Percentiles rank a stretch among this genome's conserved stretches.
Conservation (phyloP, 768 basidiomycete species). For the Holtermanniella nyarrowii region DNA sequence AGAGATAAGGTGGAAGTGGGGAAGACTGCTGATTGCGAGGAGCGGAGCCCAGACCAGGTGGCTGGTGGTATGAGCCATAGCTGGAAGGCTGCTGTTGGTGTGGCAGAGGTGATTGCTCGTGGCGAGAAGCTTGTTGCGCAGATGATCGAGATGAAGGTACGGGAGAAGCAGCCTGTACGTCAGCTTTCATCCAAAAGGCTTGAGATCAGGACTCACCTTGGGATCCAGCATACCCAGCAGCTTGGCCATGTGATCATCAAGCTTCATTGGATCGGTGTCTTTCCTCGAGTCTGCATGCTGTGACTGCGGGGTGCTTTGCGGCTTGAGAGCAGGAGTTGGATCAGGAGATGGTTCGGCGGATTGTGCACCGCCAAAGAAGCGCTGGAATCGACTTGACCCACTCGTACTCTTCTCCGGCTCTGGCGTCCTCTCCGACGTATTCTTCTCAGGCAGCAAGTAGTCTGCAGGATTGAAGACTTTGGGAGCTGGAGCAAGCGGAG, state of each 20-base stretch:
- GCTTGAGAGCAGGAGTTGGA: neutral
- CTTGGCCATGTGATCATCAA: slow-evolving; percentile 18
- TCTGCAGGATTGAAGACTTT: slow-evolving; percentile 28
- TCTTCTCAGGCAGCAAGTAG: slow-evolving; percentile 20
- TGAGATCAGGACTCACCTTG: slow-evolving; percentile 7
- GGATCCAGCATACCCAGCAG: slow-evolving; percentile 18
- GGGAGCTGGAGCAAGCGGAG: slow-evolving; percentile 7
- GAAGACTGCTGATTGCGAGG: neutral
- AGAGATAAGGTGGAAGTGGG: neutral
- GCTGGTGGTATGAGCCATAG: neutral
- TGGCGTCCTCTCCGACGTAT: slow-evolving; percentile 1
- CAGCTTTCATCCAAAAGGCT: neutral
- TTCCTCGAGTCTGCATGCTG: no score
- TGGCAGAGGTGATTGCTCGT: neutral
- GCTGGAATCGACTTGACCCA: slow-evolving; percentile 26
- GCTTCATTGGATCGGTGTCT: slow-evolving; percentile 1
- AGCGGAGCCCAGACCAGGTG: neutral
- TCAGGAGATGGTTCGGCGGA: neutral
- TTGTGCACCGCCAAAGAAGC: slow-evolving; percentile 19
- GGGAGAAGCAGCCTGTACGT: neutral
- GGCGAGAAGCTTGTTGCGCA: neutral
- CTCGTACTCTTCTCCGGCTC: slow-evolving; percentile 9
- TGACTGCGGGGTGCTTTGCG: neutral
- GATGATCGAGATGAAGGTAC: neutral
- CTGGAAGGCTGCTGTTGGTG: no score